Evolutionary conservation across 306 rosid genomes (phyloP).

Genomic region (Gastrolobium bilobum): DNA sequence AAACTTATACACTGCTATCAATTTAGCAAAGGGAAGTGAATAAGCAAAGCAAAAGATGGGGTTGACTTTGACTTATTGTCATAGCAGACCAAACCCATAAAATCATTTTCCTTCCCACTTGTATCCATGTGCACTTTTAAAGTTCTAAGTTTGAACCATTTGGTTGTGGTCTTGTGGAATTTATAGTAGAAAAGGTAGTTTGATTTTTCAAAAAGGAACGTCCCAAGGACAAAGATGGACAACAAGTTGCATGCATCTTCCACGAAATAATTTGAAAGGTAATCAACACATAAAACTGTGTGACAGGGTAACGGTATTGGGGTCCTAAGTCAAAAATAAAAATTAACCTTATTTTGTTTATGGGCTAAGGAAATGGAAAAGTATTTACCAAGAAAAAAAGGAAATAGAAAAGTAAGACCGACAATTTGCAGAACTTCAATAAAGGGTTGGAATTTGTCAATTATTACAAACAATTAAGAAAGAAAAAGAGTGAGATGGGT

Average conservation of each 20-base stretch:
- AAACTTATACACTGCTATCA: slow-evolving; percentile 4
- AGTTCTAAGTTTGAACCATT: neutral
- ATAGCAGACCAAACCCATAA: neutral
- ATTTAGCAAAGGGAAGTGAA: slow-evolving; percentile 10
- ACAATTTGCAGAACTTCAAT: neutral
- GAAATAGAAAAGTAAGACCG: slow-evolving; percentile 7
- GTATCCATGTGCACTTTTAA: neutral
- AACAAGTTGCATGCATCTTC: slow-evolving; percentile 40
- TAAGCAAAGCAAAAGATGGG: neutral
- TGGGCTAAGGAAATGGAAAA: neutral
- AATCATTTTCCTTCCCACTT: neutral
- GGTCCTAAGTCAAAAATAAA: neutral
- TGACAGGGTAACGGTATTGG: neutral
- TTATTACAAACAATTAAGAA: neutral
- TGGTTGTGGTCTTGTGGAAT: neutral
- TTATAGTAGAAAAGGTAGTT: neutral
- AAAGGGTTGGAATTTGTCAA: neutral
- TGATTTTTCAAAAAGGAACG: neutral
- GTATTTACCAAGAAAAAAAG: neutral
- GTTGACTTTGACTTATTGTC: slow-evolving; percentile 40
- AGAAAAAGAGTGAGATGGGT: slow-evolving; percentile 23
- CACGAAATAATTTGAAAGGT: slow-evolving; percentile 35
- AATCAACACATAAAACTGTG: neutral
- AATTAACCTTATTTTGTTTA: neutral
- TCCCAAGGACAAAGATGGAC: neutral